These are phyloP conservation scores for Maudiozyma turicensis DNA, from an alignment of 805 yeast species.

Conservation along the genomic window DNA sequence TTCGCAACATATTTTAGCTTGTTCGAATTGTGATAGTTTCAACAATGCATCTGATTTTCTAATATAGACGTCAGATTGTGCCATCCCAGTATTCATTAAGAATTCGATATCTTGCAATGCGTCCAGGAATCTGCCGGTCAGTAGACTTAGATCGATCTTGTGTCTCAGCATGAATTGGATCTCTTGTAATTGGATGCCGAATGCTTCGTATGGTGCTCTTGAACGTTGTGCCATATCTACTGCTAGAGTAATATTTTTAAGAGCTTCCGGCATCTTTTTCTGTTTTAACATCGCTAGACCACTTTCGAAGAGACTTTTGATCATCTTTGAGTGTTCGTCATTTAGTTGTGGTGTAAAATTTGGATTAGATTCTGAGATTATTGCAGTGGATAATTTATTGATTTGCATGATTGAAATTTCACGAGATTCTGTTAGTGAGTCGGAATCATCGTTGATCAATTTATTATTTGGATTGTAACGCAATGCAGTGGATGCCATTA, in stretches of 20 bases:
- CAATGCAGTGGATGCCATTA: not conserved
- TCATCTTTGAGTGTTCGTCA: constrained; percentile 41
- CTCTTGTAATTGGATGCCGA: constrained; percentile 64
- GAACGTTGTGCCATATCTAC: constrained; percentile 52
- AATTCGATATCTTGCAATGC: constrained; percentile 66
- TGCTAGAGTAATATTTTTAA: constrained; percentile 54
- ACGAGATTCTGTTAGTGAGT: not conserved
- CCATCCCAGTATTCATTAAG: constrained; percentile 47
- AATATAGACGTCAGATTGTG: constrained; percentile 59
- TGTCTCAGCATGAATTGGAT: constrained; percentile 56
- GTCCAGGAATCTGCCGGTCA: constrained; percentile 42
- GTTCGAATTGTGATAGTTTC: constrained; percentile 52
- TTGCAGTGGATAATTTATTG: constrained; percentile 28
- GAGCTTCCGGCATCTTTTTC: constrained; percentile 47
- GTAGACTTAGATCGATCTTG: constrained; percentile 58
- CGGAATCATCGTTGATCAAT: constrained; percentile 8
- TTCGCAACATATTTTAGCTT: constrained; percentile 58
- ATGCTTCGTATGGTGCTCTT: constrained; percentile 65
- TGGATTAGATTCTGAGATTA: constrained; percentile 36
- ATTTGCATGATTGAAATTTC: constrained; percentile 26
- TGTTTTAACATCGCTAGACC: constrained; percentile 49
- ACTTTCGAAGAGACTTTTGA: constrained; percentile 54
- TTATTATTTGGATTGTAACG: constrained; percentile 25
- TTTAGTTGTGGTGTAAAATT: constrained; percentile 42
- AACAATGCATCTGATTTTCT: constrained; percentile 58